These are phyloP conservation scores for Papiliotrema nemorosa DNA, from an alignment of 1,284 basidiomycete species.

Conservation along the genomic window DNA sequence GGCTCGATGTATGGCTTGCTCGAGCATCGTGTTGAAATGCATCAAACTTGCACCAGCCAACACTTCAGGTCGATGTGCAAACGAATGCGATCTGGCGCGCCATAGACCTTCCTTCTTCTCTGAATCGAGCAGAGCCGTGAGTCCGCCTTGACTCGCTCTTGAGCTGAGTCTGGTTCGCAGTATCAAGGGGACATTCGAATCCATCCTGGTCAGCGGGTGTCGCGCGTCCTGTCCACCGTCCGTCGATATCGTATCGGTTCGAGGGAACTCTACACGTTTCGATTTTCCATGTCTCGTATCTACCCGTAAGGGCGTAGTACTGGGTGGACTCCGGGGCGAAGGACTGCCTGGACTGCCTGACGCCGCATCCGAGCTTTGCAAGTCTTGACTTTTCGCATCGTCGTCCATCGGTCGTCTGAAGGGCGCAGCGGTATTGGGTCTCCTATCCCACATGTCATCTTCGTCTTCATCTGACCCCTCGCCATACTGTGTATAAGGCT, in stretches of 20 bases:
- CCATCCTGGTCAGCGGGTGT: conserved; percentile 17
- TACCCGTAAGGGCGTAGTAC: background rate
- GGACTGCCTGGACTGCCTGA: background rate
- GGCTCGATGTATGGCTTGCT: conserved; percentile 64
- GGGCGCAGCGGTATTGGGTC: conserved; percentile 58
- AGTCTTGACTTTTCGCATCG: conserved; percentile 26
- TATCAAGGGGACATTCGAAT: conserved; percentile 28
- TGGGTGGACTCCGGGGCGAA: background rate
- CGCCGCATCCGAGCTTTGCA: background rate
- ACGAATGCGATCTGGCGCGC: conserved; percentile 43
- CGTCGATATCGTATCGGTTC: conserved; percentile 36
- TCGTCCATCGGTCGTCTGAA: conserved; percentile 75
- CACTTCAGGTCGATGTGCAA: conserved; percentile 51
- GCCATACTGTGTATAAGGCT: conserved; percentile 38
- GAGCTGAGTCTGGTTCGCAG: conserved; percentile 37
- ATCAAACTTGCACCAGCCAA: conserved; percentile 78
- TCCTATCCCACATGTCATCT: conserved; percentile 51
- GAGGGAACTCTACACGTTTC: conserved; percentile 30
- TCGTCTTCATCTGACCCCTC: conserved; percentile 43
- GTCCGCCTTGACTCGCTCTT: conserved; percentile 33
- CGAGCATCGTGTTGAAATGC: conserved; percentile 81
- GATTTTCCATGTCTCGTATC: background rate
- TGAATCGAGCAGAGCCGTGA: conserved; percentile 41
- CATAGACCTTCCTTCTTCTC: conserved; percentile 43
- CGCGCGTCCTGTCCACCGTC: conserved; percentile 27